Evolutionary conservation across 148 eudicot genomes (phyloP), one percentile per base, ranked within the genome.

Genomic region (Chenopodium formosanum): DNA sequence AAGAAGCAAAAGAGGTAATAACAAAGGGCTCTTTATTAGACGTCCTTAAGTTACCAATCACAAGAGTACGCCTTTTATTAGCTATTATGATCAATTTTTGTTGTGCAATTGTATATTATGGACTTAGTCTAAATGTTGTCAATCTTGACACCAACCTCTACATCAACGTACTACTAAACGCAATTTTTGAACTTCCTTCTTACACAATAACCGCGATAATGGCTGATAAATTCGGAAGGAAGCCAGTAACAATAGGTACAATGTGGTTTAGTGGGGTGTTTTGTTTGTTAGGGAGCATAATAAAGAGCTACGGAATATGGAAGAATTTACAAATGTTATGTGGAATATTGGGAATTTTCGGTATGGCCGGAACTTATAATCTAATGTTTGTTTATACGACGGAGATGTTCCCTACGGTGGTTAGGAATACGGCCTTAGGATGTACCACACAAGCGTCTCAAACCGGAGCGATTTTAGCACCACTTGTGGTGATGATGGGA

Each of bases 331-430:
- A 86, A 47, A 95, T 95, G 98, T 63, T 88, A 4, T 95, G 93
- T 79, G 92, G 96, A 2, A 78, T 95, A 52, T 34, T 93, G 67
- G 98, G 96, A 62, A 95, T 95, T 12, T 95, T 95, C 32, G 96
- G 97, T 23, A 88, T 93, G 94, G 96, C 94, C 0, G 98, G 94
- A 13, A 93, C 96, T 11, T 92, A 93, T 63, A 95, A 95, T 56
- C 65, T 95, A 84, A 63, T 95, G 84, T 95, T 91, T 65, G 87
- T 95, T 11, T 95, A 93, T 53, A 90, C 94, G 0, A 78, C 88
- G 62, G 98, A 95, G 89, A 81, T 95, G 81, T 95, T 95, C 64
- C 98, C 97, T 13, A 95, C 98, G 0, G 96, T 93, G 78, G 98
- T 95, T 29, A 92, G 98, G 75, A 95, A 91, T 7, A 94, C 96